Evolutionary conservation across 352 stramenopile genomes (phyloP).

Genomic region (Globisporangium middletonii): DNA sequence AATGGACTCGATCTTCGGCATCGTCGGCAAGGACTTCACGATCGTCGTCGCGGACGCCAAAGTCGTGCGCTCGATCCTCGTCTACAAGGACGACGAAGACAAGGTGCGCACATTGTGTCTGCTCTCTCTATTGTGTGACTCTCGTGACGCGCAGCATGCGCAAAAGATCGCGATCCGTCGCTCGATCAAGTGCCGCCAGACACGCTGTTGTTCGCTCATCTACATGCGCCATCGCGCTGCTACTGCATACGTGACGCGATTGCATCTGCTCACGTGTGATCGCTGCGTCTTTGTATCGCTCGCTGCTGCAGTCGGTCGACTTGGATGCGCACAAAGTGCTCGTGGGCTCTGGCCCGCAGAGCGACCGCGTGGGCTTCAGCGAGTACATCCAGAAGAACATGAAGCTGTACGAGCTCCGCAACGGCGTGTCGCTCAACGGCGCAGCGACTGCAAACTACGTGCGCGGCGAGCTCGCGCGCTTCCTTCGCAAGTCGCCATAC

Average conservation of each 20-base stretch:
- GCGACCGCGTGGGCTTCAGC: constrained; percentile 74
- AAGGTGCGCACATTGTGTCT: constrained; percentile 48
- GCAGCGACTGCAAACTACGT: constrained; percentile 82
- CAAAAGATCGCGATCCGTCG: neutral
- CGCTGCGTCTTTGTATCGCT: neutral
- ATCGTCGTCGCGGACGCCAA: constrained; percentile 88
- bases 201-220: no score
- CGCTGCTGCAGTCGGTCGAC: constrained; percentile 35
- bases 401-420: constrained; percentile 88
- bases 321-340: constrained; percentile 83
- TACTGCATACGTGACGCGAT: neutral
- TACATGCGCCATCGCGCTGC: neutral
- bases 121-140: neutral
- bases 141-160: neutral
- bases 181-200: neutral
- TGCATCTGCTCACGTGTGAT: neutral
- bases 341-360: constrained; percentile 67
- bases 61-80: constrained; percentile 87
- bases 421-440: constrained; percentile 79
- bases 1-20: constrained; percentile 86
- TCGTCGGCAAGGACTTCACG: constrained; percentile 90
- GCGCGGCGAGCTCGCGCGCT: constrained; percentile 69
- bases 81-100: constrained; percentile 92
- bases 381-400: constrained; percentile 91
- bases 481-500: constrained; percentile 79